Percentiles rank a stretch among this genome's conserved stretches.
phyloP scores from a whole-genome alignment of 2,329 filamentous ascomycete genomes.

The Fusarium mundagurra region DNA sequence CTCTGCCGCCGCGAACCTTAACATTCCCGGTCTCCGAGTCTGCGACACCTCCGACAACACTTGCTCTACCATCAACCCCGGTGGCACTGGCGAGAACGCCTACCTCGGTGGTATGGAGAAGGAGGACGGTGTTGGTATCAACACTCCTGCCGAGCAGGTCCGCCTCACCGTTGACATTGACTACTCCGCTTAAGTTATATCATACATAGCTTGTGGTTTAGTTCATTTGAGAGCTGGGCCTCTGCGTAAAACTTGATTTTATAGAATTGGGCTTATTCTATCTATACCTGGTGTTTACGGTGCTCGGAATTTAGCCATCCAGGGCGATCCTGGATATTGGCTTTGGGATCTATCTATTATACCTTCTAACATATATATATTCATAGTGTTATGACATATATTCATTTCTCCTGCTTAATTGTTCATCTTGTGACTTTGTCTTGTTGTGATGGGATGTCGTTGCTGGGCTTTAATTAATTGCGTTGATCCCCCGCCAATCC shows the following conservation, averaged over 20 bases:
- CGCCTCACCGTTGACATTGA: conserved; percentile 47
- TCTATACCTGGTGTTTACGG: conserved; percentile 41
- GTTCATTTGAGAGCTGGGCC: not conserved
- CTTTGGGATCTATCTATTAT: conserved; percentile 34
- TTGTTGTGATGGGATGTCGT: no score
- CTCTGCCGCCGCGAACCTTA: conserved; percentile 39
- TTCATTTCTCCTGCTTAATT: conserved; percentile 22
- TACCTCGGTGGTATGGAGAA: conserved; percentile 52
- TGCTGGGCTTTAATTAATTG: not conserved
- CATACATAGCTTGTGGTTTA: not conserved
- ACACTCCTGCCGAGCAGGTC: conserved; percentile 46
- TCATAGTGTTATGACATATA: conserved; percentile 41
- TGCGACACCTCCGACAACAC: conserved; percentile 46
- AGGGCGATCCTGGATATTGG: conserved; percentile 28
- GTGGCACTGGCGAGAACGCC: conserved; percentile 50
- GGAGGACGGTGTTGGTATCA: conserved; percentile 54
- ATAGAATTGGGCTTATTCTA: conserved; percentile 36
- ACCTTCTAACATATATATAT: conserved; percentile 29
- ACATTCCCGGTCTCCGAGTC: conserved; percentile 51
- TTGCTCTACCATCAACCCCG: conserved; percentile 54
- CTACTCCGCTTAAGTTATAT: conserved; percentile 34
- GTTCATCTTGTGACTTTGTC: not conserved
- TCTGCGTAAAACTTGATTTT: conserved; percentile 23
- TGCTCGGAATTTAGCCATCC: conserved; percentile 29
- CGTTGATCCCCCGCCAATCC: not conserved